Evolutionary conservation across 2,329 filamentous ascomycete species (phyloP), one percentile per base, ranked within the genome.

Genomic region (Calonectria multiphialidica): DNA sequence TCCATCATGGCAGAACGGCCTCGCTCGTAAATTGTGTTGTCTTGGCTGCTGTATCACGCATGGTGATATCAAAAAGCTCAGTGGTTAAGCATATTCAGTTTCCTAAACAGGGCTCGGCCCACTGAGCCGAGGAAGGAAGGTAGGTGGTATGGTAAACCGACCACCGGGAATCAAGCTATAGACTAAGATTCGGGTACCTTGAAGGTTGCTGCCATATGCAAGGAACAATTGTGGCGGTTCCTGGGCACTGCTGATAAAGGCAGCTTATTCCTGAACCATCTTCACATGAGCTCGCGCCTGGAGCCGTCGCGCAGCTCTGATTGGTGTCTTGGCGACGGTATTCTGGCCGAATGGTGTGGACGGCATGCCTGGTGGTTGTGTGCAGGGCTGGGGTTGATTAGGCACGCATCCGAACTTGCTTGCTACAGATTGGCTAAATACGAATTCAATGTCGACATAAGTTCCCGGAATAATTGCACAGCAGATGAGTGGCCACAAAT

Each of bases 21-120:
- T 59, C 53, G 18, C 33, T 12, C 40, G 33, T 25, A 40, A 15
- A 23, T 40, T 25, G 21, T 59, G n/a, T 28, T 40, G 53, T 59
- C 74, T 74, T 77, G 67, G 68, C 67, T 49, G 44, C n/a, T 47
- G 59, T 50, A 33, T 72, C 59, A 75, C 74, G 76, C 73, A 73
- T 72, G 71, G 75, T 69, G 62, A 45, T 62, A 45, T 40, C 71
- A 44, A 57, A 70, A 28, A 65, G 47, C 68, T 64, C 71, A 66
- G 67, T 68, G 40, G 15, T 67, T 30, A 40, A 42, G 15, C 50
- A 30, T 42, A 59, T 72, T 70, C 73, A 78, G 70, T 76, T 77
- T 77, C 76, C 76, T 77, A 77, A 77, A 78, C 13, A 49, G 71
- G 69, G 61, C 55, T 67, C 72, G 76, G 76, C 59, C 75, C 74